Percentiles rank a stretch among this genome's conserved stretches.
phyloP scores from a whole-genome alignment of 345 rosid species.

The Nephelium lappaceum region DNA sequence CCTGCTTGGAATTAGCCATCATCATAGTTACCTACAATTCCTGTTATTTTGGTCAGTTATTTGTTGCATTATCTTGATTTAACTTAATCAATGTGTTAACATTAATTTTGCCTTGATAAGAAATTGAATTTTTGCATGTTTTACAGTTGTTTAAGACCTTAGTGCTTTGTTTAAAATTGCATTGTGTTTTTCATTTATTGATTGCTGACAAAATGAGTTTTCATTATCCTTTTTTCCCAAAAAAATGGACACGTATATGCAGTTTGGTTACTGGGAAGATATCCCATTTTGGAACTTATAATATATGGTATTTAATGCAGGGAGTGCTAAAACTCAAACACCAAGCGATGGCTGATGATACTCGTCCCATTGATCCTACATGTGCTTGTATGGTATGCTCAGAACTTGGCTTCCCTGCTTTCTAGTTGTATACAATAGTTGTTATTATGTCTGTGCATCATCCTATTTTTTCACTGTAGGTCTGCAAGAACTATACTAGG shows the following conservation, averaged over 20 bases:
- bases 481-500: slow-evolving; percentile 77
- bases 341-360: slow-evolving; percentile 64
- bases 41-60: neutral
- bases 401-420: neutral
- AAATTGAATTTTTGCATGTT: neutral
- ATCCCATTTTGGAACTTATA: neutral
- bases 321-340: slow-evolving; percentile 76
- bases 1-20: neutral
- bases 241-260: neutral
- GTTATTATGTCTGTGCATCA: neutral
- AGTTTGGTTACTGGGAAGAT: neutral
- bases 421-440: neutral
- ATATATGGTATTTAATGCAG: slow-evolving; percentile 36
- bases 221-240: neutral
- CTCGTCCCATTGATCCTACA: slow-evolving; percentile 66
- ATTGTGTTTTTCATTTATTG: neutral
- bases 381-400: slow-evolving; percentile 71
- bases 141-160: neutral
- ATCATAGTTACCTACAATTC: neutral
- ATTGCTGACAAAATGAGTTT: neutral
- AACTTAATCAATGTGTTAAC: neutral
- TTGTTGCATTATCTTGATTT: neutral
- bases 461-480: slow-evolving; percentile 39
- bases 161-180: neutral
- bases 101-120: neutral